Conservation (phyloP, 306 rosid species). For the Corylus heterophylla region DNA sequence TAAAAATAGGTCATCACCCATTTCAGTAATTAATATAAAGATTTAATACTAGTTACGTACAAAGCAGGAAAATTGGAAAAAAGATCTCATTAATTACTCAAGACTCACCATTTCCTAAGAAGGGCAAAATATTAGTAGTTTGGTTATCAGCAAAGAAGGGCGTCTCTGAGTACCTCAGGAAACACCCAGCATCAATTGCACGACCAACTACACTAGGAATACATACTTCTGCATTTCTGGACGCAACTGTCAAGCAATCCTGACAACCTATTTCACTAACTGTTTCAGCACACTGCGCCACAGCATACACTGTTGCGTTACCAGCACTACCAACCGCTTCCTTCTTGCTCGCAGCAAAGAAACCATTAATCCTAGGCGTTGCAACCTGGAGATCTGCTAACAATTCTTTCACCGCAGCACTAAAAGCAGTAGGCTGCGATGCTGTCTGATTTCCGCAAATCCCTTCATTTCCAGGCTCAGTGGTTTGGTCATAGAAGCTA, state of each 20-base stretch:
- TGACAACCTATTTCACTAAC: slow-evolving; percentile 29
- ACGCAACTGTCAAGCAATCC: slow-evolving; percentile 45
- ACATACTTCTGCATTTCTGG: slow-evolving; percentile 39
- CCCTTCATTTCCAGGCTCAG: slow-evolving; percentile 29
- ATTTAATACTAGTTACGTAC: not conserved
- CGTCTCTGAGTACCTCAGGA: slow-evolving; percentile 53
- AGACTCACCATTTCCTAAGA: slow-evolving; percentile 37
- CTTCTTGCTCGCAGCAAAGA: slow-evolving; percentile 45
- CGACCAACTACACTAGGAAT: slow-evolving; percentile 47
- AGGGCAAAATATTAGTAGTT: slow-evolving; percentile 36
- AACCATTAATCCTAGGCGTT: slow-evolving; percentile 40
- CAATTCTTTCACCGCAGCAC: slow-evolving; percentile 18
- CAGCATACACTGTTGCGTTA: slow-evolving; percentile 41
- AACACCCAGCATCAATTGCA: slow-evolving; percentile 65
- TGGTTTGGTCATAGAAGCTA: slow-evolving; percentile 38
- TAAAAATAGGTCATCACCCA: not conserved
- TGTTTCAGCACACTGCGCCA: slow-evolving; percentile 66
- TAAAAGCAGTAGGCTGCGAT: slow-evolving; percentile 20
- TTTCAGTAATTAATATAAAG: not conserved
- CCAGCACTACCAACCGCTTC: slow-evolving; percentile 12
- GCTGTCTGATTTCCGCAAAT: slow-evolving; percentile 31
- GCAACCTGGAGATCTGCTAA: slow-evolving; percentile 32
- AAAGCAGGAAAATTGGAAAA: not conserved
- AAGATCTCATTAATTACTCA: not conserved
- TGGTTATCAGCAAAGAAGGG: slow-evolving; percentile 56